These are phyloP conservation scores for Globisporangium nagaii DNA, from an alignment of 352 stramenopile species.

Conservation along the genomic window DNA sequence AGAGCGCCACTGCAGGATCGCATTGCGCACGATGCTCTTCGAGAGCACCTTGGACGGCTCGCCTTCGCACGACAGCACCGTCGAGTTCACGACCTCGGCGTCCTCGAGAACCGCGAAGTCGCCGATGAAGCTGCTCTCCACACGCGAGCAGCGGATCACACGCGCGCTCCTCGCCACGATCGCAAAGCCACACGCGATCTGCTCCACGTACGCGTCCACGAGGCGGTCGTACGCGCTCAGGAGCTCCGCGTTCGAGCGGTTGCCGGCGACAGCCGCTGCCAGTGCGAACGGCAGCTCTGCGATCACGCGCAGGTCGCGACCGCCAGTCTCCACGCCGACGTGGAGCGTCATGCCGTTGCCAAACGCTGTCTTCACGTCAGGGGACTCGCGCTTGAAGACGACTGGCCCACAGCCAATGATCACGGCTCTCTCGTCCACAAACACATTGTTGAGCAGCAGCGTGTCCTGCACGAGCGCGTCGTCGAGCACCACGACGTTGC, in stretches of 20 bases:
- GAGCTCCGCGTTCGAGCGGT: slow-evolving; percentile 32
- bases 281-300: slow-evolving; percentile 71
- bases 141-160: slow-evolving; percentile 53
- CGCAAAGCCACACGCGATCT: slow-evolving; percentile 33
- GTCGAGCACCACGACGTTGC: slow-evolving; percentile 58
- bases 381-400: slow-evolving; percentile 8
- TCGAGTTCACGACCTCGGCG: slow-evolving; percentile 49
- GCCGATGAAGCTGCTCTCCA: slow-evolving; percentile 70
- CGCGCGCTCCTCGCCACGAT: slow-evolving; percentile 47
- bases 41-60: slow-evolving; percentile 38
- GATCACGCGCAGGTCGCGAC: slow-evolving; percentile 59
- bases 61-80: slow-evolving; percentile 53
- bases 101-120: slow-evolving; percentile 48
- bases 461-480: slow-evolving; percentile 74
- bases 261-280: slow-evolving; percentile 31
- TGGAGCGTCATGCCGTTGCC: slow-evolving; percentile 62
- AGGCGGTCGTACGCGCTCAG: slow-evolving; percentile 39
- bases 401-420: slow-evolving; percentile 71
- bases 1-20: slow-evolving; percentile 72
- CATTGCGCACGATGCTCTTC: slow-evolving; percentile 61
- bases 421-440: slow-evolving; percentile 41
- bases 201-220: slow-evolving; percentile 48
- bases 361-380: slow-evolving; percentile 8
- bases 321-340: slow-evolving; percentile 80
- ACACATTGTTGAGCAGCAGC: slow-evolving; percentile 36